Evolutionary conservation across 2,329 filamentous ascomycete species (phyloP).

Genomic region (Coniochaeta sp.): DNA sequence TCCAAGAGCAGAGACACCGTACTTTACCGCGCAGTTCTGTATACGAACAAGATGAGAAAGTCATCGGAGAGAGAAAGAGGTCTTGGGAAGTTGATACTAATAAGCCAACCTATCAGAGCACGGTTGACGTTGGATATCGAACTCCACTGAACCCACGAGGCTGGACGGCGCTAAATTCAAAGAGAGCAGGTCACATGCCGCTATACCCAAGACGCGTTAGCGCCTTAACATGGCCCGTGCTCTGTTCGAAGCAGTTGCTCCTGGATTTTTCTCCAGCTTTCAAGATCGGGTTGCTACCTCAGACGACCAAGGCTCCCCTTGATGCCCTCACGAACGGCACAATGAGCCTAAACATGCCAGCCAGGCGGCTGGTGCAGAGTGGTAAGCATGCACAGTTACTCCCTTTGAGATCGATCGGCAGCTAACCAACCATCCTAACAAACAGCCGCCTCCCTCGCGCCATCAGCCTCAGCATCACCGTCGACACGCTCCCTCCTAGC

Average conservation of each 20-base stretch:
- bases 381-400: constrained; percentile 37
- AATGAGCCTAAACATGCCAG: constrained; percentile 62
- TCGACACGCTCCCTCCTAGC: constrained; percentile 10
- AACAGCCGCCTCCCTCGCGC: constrained; percentile 4
- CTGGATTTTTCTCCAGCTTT: constrained; percentile 9
- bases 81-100: too few relatives aligned
- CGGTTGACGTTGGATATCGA: neutral
- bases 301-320: constrained; percentile 6
- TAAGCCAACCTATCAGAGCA: too few relatives aligned
- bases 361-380: constrained; percentile 51
- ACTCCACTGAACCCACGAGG: neutral
- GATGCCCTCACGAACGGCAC: constrained; percentile 18
- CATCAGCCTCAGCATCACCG: constrained; percentile 5
- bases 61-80: too few relatives aligned
- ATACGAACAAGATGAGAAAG: too few relatives aligned
- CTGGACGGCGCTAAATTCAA: neutral
- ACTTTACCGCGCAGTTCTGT: too few relatives aligned
- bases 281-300: neutral
- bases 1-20: too few relatives aligned
- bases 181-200: neutral
- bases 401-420: neutral
- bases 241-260: neutral
- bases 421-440: constrained; percentile 1
- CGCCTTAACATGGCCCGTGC: neutral
- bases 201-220: neutral